Evolutionary conservation across 768 basidiomycete genomes (phyloP), one percentile per base, ranked within the genome.

Genomic region (Podaxis mareebaensis): DNA sequence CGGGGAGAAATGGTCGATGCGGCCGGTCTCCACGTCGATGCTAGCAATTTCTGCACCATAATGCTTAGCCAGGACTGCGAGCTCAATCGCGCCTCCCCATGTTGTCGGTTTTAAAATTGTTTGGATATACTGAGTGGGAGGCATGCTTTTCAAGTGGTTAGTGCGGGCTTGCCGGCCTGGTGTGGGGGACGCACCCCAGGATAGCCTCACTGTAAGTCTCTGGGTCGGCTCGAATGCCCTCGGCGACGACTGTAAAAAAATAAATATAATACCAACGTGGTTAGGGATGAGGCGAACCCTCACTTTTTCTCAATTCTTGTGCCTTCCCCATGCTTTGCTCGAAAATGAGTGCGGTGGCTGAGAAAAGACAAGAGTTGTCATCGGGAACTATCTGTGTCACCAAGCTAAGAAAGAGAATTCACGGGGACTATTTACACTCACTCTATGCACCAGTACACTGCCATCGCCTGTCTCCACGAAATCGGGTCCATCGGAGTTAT

Each of bases 71-170:
- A 99, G 87, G 66, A 98, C 86, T 6, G 88, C 79, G 2, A 99
- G 86, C 76, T 95, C 95, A 71, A 99, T 98, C 1, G 96, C 96
- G 15, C 96, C 96, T 55, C 96, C 96, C 96, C 96, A 99, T 0
- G 91, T 85, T 2, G 83, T 77, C 1, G 93, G 86, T 52, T 88
- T 89, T 53, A 87, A 79, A 66, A 99, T 99, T 3, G 91, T 91
- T 4, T 79, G 66, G 65, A 95, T 91, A 74, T 99, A 99, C 55
- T 87, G 80, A 75, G 79, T 60, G 70, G 89, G 69, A 78, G 93
- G 73, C 72, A 78, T 80, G 30, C 81, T 81, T 56, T 51, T 39
- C 26, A 46, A 24, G 39, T 4, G 30, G 42, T 51, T 46, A 44
- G 13, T 46, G 54, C 60, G 46, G 39, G 57, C 17, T 22, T n/a